Evolutionary conservation across 2,329 filamentous ascomycete species (phyloP), one percentile per base, ranked within the genome.

Genomic region (Coniosporium tulheliwenetii): DNA sequence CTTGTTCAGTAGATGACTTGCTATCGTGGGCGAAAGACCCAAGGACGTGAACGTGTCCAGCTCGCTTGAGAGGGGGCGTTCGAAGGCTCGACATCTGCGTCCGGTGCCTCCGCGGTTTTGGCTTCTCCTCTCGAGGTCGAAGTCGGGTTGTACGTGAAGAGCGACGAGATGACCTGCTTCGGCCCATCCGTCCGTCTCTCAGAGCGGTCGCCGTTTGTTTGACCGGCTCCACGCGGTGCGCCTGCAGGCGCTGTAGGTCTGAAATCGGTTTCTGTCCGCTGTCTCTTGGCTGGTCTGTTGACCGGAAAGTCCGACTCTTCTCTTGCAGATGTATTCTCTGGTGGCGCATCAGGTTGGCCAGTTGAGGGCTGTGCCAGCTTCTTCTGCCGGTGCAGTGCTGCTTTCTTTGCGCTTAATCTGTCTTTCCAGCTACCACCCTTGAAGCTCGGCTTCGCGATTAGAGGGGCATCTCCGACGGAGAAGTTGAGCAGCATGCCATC

Each of bases 401-500:
- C 69, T 59, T 82, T 82, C 61, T 86, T 82, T 31, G 86, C 86
- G 42, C 77, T 80, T 44, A 89, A 71, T 46, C 91, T 75, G 57
- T 94, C 87, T 55, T 83, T 81, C 91, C 91, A 98, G 51, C 77
- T 75, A n/a, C 91, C 91, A 50, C 91, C 91, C 57, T 82, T 91
- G 60, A 93, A 84, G 41, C 66, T 71, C 3, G 68, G 63, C 49
- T 70, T 69, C 70, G 72, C 67, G 44, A 78, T 71, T 41, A 84
- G 58, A 10, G 81, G 72, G 13, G 67, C 72, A 45, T 84, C 77
- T 26, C 75, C 73, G 43, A 94, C 67, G 51, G 85, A 79, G 58
- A 96, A 95, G 53, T 96, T 96, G 56, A 96, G 69, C 43, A 95
- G 73, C 76, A 98, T 82, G 50, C 86, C 86, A 77, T 93, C 84